Evolutionary conservation across 1,284 basidiomycete species (phyloP).

Genomic region (Puccinia polysora): DNA sequence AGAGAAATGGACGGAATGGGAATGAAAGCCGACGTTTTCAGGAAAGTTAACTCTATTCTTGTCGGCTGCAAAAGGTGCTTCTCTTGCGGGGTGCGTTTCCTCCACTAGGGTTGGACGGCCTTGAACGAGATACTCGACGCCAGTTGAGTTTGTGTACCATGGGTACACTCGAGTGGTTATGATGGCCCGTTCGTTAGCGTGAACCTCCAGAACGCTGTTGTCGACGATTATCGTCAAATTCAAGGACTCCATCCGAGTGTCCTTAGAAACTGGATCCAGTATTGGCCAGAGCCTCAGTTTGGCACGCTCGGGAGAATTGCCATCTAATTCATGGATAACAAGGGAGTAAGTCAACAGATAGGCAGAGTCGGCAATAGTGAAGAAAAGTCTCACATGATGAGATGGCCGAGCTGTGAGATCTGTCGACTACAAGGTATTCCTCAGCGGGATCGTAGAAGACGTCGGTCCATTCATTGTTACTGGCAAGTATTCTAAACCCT

Average conservation of each 20-base stretch:
- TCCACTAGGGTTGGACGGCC: conserved; percentile 19
- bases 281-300: conserved; percentile 47
- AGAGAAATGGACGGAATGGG: conserved; percentile 12
- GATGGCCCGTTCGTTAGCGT: conserved; percentile 50
- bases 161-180: conserved; percentile 51
- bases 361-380: background rate
- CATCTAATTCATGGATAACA: conserved; percentile 38
- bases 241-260: conserved; percentile 43
- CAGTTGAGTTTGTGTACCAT: conserved; percentile 22
- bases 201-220: conserved; percentile 51
- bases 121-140: conserved; percentile 21
- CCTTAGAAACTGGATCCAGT: conserved; percentile 3
- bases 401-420: conserved; percentile 45
- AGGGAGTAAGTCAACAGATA: background rate
- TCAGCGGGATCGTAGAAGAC: conserved; percentile 45
- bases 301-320: conserved; percentile 45
- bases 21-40: background rate
- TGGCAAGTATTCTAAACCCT: conserved; percentile 47
- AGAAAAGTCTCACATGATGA: conserved; percentile 45
- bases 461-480: conserved; percentile 48
- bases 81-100: background rate
- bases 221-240: conserved; percentile 50
- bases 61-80: background rate
- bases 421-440: conserved; percentile 45
- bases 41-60: too few relatives aligned